These are phyloP conservation scores for Moricandia moricandioides DNA, from an alignment of 345 rosid genomes.

Conservation along the genomic window DNA sequence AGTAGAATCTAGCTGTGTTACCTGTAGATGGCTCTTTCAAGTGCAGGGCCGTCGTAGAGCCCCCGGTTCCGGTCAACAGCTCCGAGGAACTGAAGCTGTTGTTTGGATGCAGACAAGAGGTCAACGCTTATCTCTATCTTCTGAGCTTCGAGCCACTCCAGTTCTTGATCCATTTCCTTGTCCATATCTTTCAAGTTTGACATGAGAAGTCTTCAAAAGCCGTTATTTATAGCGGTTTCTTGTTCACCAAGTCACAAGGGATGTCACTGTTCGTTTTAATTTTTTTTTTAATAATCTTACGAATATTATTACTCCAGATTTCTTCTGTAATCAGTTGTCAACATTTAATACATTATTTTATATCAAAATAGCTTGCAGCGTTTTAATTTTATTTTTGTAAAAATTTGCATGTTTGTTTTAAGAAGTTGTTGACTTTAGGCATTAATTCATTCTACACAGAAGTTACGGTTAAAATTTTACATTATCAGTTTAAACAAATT, in stretches of 20 bases:
- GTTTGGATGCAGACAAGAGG: constrained; percentile 55
- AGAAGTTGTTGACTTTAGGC: background rate
- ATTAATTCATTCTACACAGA: background rate
- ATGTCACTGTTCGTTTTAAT: background rate
- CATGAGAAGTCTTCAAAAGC: background rate
- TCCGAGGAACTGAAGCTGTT: constrained; percentile 69
- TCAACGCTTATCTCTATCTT: constrained; percentile 54
- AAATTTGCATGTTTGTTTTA: background rate
- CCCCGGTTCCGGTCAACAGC: constrained; percentile 62
- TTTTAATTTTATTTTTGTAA: background rate
- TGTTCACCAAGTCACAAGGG: background rate
- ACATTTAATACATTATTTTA: background rate
- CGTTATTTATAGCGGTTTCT: constrained; percentile 18
- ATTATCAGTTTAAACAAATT: background rate
- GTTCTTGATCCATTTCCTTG: constrained; percentile 31
- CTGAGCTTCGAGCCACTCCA: constrained; percentile 76
- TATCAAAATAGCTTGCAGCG: background rate
- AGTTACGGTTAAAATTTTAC: background rate
- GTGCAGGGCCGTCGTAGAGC: constrained; percentile 67
- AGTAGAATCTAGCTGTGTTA: constrained; percentile 11
- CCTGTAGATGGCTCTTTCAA: constrained; percentile 74
- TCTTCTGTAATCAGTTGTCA: background rate
- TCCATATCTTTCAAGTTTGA: constrained; percentile 30
- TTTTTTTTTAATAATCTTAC: background rate
- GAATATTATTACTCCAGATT: background rate